A percentile compares a stretch with the other conserved stretches of the same genome.
These are phyloP conservation scores for Glebionis coronaria DNA, from an alignment of 129 eudicot species.

Conservation along the genomic window DNA sequence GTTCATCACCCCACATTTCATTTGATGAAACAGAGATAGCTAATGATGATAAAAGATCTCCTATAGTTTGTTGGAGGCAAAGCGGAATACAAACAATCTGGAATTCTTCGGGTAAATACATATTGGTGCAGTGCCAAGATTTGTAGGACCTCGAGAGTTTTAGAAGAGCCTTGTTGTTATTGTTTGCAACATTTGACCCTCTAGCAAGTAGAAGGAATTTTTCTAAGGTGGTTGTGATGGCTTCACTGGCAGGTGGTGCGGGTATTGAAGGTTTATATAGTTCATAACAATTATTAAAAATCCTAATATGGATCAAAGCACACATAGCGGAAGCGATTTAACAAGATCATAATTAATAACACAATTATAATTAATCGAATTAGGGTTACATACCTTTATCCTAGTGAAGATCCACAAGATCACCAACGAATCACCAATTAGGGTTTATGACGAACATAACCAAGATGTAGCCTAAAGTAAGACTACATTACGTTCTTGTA, in stretches of 20 bases:
- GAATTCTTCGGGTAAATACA: slow-evolving; percentile 65
- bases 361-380: too few species aligned
- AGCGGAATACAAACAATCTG: slow-evolving; percentile 65
- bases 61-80: slow-evolving; percentile 48
- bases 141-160: slow-evolving; percentile 79
- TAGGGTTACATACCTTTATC: too few species aligned
- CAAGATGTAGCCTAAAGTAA: too few species aligned
- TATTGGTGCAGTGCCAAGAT: slow-evolving; percentile 63
- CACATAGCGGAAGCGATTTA: too few species aligned
- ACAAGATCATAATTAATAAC: too few species aligned
- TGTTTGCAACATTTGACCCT: slow-evolving; percentile 54
- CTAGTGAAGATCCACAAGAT: too few species aligned
- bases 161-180: slow-evolving; percentile 58
- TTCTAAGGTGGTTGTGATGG: slow-evolving; percentile 60
- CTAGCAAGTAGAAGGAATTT: slow-evolving; percentile 84
- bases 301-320: too few species aligned
- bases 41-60: slow-evolving; percentile 73
- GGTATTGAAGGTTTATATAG: slow-evolving; percentile 44
- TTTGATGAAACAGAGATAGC: slow-evolving; percentile 50
- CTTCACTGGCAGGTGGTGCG: slow-evolving; percentile 89
- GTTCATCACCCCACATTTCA: slow-evolving; percentile 58
- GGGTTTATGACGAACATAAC: too few species aligned
- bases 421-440: too few species aligned
- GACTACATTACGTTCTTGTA: too few species aligned
- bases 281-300: too few species aligned